A percentile compares a stretch with the other conserved stretches of the same genome.
phyloP scores from a whole-genome alignment of 73 alveolate species.

The Paraurostyla sp. region DNA sequence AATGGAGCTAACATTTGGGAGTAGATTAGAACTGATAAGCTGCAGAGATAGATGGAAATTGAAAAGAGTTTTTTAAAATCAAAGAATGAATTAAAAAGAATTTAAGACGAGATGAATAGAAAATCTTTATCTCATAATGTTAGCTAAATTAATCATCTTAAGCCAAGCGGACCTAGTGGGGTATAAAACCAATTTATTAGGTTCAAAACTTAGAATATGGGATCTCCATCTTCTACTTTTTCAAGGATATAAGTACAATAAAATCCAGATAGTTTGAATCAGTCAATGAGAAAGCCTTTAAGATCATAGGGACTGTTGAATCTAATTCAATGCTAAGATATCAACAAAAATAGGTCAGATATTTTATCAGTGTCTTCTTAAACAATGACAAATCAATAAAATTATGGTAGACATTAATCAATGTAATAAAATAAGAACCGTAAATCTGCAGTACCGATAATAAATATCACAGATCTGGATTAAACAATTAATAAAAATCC shows the following conservation, averaged over 20 bases:
- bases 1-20: slow-evolving; percentile 43
- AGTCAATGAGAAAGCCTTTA: too few species aligned
- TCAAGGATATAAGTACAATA: too few species aligned
- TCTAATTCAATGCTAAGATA: too few species aligned
- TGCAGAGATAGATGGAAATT: background rate
- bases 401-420: too few species aligned
- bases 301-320: too few species aligned
- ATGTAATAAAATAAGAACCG: too few species aligned
- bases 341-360: background rate
- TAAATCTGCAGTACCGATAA: too few species aligned
- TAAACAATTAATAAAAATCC: background rate
- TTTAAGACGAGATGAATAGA: background rate
- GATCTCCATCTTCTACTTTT: too few species aligned
- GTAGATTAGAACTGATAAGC: slow-evolving; percentile 21
- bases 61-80: slow-evolving; percentile 15
- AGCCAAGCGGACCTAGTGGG: too few species aligned
- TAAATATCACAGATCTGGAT: slow-evolving; percentile 24
- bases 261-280: too few species aligned
- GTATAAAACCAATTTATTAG: background rate
- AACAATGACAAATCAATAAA: background rate
- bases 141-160: too few species aligned
- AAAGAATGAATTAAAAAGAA: background rate
- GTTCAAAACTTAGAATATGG: slow-evolving; percentile 15
- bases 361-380: background rate
- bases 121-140: too few species aligned